Evolutionary conservation across 345 rosid genomes (phyloP).

Genomic region (Arabidopsis suecica): DNA sequence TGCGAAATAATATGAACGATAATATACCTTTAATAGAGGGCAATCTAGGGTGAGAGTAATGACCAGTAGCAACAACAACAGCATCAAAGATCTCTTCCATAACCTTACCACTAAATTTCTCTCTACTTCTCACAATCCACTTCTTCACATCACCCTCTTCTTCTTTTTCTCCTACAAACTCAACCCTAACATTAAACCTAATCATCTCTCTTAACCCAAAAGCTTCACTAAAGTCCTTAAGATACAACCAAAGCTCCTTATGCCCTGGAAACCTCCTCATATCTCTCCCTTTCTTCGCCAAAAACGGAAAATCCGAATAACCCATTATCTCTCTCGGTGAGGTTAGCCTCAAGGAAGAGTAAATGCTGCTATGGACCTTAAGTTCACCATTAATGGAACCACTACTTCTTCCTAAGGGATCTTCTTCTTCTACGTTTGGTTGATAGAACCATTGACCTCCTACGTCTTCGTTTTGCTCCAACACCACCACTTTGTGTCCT

Average conservation of each 20-base stretch:
- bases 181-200: slow-evolving; percentile 81
- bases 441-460: slow-evolving; percentile 95
- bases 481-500: slow-evolving; percentile 71
- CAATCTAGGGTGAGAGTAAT: slow-evolving; percentile 79
- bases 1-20: neutral
- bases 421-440: slow-evolving; percentile 61
- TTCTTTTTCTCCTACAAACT: slow-evolving; percentile 70
- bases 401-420: slow-evolving; percentile 55
- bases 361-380: slow-evolving; percentile 84
- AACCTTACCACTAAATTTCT: slow-evolving; percentile 43
- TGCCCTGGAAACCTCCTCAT: slow-evolving; percentile 89
- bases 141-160: slow-evolving; percentile 52
- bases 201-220: slow-evolving; percentile 77
- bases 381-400: slow-evolving; percentile 42
- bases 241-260: slow-evolving; percentile 75
- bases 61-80: slow-evolving; percentile 92
- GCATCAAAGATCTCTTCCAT: slow-evolving; percentile 87
- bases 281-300: slow-evolving; percentile 76
- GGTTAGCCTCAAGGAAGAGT: slow-evolving; percentile 67
- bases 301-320: slow-evolving; percentile 80
- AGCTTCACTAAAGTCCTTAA: slow-evolving; percentile 69
- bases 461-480: slow-evolving; percentile 85
- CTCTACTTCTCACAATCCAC: slow-evolving; percentile 78
- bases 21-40: slow-evolving; percentile 77
- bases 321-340: slow-evolving; percentile 97